Conservation (phyloP, 202 grass and related monocot species). For the Setaria italica region DNA sequence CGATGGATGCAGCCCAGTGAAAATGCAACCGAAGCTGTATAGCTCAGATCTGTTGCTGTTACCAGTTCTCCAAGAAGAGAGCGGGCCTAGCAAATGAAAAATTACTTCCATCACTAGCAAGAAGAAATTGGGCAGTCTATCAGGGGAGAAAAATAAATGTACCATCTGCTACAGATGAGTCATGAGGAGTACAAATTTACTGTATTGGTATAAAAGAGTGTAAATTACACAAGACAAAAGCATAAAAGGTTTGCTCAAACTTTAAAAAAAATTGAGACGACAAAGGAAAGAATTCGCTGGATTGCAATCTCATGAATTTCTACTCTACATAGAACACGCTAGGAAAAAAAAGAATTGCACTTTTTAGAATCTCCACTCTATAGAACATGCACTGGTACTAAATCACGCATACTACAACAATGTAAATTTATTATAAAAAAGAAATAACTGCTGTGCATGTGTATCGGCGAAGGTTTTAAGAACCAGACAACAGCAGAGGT, state of each 20-base stretch:
- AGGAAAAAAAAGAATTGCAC: neutral
- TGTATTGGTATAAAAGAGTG: neutral
- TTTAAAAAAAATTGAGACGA: neutral
- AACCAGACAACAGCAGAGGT: neutral
- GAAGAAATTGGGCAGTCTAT: constrained; percentile 17
- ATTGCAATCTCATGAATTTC: constrained; percentile 1
- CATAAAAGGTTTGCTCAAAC: neutral
- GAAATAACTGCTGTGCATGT: neutral
- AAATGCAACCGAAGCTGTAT: constrained; percentile 80
- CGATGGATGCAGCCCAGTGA: constrained; percentile 94
- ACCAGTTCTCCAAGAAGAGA: constrained; percentile 88
- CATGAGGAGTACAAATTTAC: constrained; percentile 1
- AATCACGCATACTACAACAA: constrained; percentile 8
- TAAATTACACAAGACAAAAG: constrained; percentile 18
- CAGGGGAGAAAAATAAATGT: neutral
- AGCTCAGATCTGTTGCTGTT: constrained; percentile 69
- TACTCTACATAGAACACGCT: neutral
- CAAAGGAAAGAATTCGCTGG: constrained; percentile 3
- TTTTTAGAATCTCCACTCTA: neutral
- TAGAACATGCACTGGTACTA: neutral
- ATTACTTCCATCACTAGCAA: constrained; percentile 35
- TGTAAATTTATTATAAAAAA: neutral
- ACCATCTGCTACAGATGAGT: constrained; percentile 18
- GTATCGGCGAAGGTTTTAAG: neutral
- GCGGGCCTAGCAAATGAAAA: constrained; percentile 69